A percentile compares a stretch with the other conserved stretches of the same genome.
These are phyloP conservation scores for Axilococcus clingmanii DNA, from an alignment of 139 green algal genomes.

Conservation along the genomic window DNA sequence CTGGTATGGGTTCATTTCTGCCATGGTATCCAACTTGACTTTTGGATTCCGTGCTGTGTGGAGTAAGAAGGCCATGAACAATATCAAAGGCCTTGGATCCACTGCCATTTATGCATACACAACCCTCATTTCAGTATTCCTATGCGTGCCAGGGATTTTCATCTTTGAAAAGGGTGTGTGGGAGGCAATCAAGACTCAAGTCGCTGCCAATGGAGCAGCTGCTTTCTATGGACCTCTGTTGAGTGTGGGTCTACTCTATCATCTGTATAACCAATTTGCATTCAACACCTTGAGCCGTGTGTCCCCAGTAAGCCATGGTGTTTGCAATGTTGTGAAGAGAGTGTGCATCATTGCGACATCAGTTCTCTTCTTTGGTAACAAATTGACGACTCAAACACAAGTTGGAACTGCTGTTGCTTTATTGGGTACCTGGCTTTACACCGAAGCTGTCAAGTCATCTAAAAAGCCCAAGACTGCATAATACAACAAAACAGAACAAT, in stretches of 20 bases:
- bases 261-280: constrained; percentile 99
- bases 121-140: constrained; percentile 87
- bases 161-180: constrained; percentile 58
- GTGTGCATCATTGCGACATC: constrained; percentile 95
- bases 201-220: constrained; percentile 19
- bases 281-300: constrained; percentile 97
- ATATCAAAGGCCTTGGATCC: constrained; percentile 64
- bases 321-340: constrained; percentile 99
- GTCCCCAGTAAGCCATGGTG: constrained; percentile 90
- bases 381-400: constrained; percentile 78
- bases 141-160: constrained; percentile 78
- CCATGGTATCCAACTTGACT: constrained; percentile 90
- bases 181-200: constrained; percentile 14
- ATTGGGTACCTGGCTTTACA: constrained; percentile 76
- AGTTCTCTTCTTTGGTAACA: constrained; percentile 65
- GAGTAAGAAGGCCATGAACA: constrained; percentile 81
- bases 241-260: constrained; percentile 92
- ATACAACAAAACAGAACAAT: too few relatives aligned
- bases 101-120: constrained; percentile 96
- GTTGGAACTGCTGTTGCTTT: constrained; percentile 42
- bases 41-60: constrained; percentile 89
- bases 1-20: constrained; percentile 87
- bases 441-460: constrained; percentile 28
- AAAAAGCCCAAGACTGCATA: constrained; percentile 12
- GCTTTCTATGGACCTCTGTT: constrained; percentile 80